These are phyloP conservation scores for Diplodia seriata DNA, from an alignment of 2,329 filamentous ascomycete species.

Conservation along the genomic window DNA sequence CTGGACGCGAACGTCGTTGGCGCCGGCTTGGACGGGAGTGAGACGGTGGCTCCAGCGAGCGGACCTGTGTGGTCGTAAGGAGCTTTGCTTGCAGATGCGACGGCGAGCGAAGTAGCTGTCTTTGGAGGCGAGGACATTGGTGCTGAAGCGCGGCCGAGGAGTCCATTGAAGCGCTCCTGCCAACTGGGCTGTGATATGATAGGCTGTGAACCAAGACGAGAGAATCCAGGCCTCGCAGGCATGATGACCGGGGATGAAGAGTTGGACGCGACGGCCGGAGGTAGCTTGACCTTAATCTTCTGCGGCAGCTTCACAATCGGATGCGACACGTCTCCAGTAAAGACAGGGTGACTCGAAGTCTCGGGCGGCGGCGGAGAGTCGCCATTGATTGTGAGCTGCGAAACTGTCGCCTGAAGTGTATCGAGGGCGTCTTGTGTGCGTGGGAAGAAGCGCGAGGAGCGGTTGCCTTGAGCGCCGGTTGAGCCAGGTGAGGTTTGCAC, in stretches of 20 bases:
- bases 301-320: constrained; percentile 75
- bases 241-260: constrained; percentile 50
- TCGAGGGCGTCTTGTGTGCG: constrained; percentile 22
- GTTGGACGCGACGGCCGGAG: constrained; percentile 61
- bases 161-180: constrained; percentile 84
- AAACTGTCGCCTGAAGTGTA: constrained; percentile 16
- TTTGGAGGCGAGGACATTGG: constrained; percentile 25
- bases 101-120: constrained; percentile 8
- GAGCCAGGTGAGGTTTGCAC: constrained; percentile 27
- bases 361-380: constrained; percentile 69
- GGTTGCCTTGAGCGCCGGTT: constrained; percentile 14
- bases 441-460: constrained; percentile 49
- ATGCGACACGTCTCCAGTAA: constrained; percentile 68
- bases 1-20: background rate
- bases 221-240: constrained; percentile 41
- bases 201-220: constrained; percentile 46
- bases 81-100: constrained; percentile 28
- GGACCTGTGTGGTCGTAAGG: constrained; percentile 19
- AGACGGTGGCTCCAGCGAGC: constrained; percentile 20
- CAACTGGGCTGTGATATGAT: constrained; percentile 59
- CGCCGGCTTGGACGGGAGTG: constrained; percentile 22
- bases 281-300: constrained; percentile 80
- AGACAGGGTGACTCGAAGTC: constrained; percentile 74
- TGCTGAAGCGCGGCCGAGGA: constrained; percentile 53
- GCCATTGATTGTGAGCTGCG: constrained; percentile 20